phyloP scores from a whole-genome alignment of 768 basidiomycete genomes.

The Lepiota venenata region DNA sequence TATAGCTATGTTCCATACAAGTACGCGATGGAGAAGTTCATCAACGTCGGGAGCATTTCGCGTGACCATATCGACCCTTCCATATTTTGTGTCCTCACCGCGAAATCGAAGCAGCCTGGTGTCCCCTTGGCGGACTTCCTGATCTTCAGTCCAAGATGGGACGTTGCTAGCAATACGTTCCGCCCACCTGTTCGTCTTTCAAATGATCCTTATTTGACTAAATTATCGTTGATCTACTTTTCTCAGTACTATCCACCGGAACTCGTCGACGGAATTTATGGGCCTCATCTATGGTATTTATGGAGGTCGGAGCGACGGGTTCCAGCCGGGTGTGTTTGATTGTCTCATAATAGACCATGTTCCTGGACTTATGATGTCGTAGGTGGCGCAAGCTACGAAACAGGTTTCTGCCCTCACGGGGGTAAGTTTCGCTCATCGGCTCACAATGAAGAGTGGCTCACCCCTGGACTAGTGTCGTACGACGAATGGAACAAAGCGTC shows the following conservation, averaged over 20 bases:
- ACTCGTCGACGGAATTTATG: slow-evolving; percentile 61
- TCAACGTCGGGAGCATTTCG: slow-evolving; percentile 59
- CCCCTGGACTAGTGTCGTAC: slow-evolving; percentile 43
- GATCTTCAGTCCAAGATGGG: slow-evolving; percentile 64
- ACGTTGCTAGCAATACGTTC: slow-evolving; percentile 56
- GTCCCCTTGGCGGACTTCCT: slow-evolving; percentile 62
- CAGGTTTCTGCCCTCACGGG: slow-evolving; percentile 63
- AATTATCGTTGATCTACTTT: neutral
- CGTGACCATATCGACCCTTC: slow-evolving; percentile 71
- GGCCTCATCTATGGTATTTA: slow-evolving; percentile 62
- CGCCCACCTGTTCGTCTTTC: slow-evolving; percentile 47
- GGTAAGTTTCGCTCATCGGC: slow-evolving; percentile 29
- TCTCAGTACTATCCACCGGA: slow-evolving; percentile 61
- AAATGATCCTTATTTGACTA: neutral
- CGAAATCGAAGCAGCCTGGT: slow-evolving; percentile 54
- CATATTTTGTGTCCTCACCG: slow-evolving; percentile 67
- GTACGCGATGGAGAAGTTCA: slow-evolving; percentile 62
- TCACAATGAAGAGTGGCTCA: neutral
- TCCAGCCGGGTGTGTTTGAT: slow-evolving; percentile 44
- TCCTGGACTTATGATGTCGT: neutral
- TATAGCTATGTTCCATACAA: slow-evolving; percentile 63
- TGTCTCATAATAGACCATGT: no score
- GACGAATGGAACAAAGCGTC: slow-evolving; percentile 59
- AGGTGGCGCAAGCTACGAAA: slow-evolving; percentile 57
- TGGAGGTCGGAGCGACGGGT: slow-evolving; percentile 59